Evolutionary conservation across 1,284 basidiomycete species (phyloP).

Genomic region (Gymnopus androsaceus): DNA sequence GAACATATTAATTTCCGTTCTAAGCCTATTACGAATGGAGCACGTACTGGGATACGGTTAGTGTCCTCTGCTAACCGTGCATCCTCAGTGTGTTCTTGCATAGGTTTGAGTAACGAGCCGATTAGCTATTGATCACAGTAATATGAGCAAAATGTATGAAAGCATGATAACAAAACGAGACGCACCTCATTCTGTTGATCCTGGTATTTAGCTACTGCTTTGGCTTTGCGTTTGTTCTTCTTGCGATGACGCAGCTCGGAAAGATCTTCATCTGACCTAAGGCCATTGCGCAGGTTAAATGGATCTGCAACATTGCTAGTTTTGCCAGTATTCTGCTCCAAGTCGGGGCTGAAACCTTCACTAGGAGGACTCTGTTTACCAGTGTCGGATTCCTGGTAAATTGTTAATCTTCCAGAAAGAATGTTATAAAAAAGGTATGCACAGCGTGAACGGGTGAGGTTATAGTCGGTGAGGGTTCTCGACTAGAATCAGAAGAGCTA

Average conservation of each 20-base stretch:
- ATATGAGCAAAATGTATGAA: background rate
- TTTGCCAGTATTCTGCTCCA: background rate
- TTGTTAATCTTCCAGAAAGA: background rate
- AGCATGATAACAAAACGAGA: background rate
- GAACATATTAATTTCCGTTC: too few species aligned
- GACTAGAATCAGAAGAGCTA: background rate
- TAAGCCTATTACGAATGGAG: background rate
- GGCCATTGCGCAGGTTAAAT: constrained; percentile 9
- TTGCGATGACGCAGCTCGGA: constrained; percentile 6
- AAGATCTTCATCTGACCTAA: constrained; percentile 15
- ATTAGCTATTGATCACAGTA: constrained; percentile 62
- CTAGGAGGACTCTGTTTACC: background rate
- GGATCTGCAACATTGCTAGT: constrained; percentile 7
- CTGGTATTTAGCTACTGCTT: constrained; percentile 13
- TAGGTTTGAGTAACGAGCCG: constrained; percentile 79
- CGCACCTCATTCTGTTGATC: constrained; percentile 16
- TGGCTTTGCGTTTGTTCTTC: background rate
- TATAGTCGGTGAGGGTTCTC: background rate
- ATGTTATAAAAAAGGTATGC: background rate
- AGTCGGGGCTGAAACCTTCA: background rate
- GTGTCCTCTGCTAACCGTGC: constrained; percentile 66
- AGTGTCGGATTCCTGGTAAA: background rate
- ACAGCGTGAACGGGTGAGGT: background rate
- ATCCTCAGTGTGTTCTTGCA: constrained; percentile 82
- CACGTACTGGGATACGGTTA: constrained; percentile 63